Evolutionary conservation across 495 filamentous ascomycete genomes (phyloP).

Genomic region (Penicillium fimorum): DNA sequence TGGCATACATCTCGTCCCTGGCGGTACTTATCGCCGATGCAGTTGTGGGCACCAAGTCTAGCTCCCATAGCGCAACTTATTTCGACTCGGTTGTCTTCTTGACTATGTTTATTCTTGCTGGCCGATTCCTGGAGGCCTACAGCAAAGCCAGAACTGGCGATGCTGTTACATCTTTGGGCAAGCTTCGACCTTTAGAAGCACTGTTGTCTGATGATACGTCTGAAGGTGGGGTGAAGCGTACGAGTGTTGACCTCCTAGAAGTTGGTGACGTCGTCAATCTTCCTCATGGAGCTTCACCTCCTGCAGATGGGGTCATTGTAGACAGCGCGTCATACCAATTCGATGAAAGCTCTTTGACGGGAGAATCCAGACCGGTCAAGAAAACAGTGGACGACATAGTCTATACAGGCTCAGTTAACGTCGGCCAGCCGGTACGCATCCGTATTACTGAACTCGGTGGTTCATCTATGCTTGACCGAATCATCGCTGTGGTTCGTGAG

Average conservation of each 20-base stretch:
- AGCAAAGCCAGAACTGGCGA: conserved; percentile 91
- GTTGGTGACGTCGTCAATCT: conserved; percentile 78
- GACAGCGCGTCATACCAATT: conserved; percentile 63
- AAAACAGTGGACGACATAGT: conserved; percentile 72
- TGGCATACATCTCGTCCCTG: conserved; percentile 84
- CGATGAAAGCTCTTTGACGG: conserved; percentile 88
- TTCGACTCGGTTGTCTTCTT: conserved; percentile 95
- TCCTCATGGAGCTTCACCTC: conserved; percentile 77
- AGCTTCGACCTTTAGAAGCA: conserved; percentile 78
- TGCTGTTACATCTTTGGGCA: conserved; percentile 75
- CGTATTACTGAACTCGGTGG: conserved; percentile 69
- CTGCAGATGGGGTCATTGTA: conserved; percentile 74
- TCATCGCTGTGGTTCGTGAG: conserved; percentile 85
- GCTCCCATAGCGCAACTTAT: conserved; percentile 63
- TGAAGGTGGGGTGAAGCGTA: conserved; percentile 33
- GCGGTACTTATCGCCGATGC: conserved; percentile 74
- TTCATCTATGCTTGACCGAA: conserved; percentile 86
- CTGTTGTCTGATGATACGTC: conserved; percentile 45
- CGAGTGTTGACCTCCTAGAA: conserved; percentile 75
- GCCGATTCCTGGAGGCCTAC: conserved; percentile 81
- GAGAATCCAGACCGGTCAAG: conserved; percentile 74
- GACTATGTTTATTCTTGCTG: conserved; percentile 84
- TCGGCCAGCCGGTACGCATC: conserved; percentile 66
- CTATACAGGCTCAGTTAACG: conserved; percentile 85
- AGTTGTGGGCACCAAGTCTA: conserved; percentile 33